Percentiles rank a stretch among this genome's conserved stretches.
Conservation (phyloP, 495 filamentous ascomycete genomes). For the Acidomyces sp. region DNA sequence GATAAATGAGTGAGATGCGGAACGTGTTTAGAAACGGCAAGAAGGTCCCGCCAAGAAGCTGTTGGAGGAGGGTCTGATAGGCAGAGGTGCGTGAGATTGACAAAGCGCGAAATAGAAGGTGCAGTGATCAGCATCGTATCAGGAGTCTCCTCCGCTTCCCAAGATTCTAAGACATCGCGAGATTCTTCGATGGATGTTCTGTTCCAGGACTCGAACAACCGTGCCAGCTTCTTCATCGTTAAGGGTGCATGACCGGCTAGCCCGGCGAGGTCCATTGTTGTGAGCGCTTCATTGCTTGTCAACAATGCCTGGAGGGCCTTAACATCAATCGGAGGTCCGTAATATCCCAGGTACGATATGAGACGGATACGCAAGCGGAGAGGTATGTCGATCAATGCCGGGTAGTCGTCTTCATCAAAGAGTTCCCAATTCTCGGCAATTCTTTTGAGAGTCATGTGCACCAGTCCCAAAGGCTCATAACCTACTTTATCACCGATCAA, state of each 20-base stretch:
- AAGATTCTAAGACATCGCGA: conserved; percentile 7
- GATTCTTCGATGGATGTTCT: not conserved
- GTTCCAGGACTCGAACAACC: conserved; percentile 1
- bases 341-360: conserved; percentile 13
- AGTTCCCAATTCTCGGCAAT: conserved; percentile 15
- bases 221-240: conserved; percentile 7
- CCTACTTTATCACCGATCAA: not conserved
- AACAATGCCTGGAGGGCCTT: conserved; percentile 5
- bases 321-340: conserved; percentile 9
- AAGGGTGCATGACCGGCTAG: conserved; percentile 14
- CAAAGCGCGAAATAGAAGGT: conserved; percentile 3
- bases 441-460: conserved; percentile 14
- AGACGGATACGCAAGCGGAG: conserved; percentile 12
- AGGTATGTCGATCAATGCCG: conserved; percentile 12
- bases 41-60: conserved; percentile 15
- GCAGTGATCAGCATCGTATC: not conserved
- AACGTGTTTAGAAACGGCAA: conserved; percentile 8
- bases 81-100: conserved; percentile 12
- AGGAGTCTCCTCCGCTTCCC: conserved; percentile 6
- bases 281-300: conserved; percentile 2
- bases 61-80: conserved; percentile 15
- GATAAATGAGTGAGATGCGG: conserved; percentile 41
- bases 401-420: conserved; percentile 16
- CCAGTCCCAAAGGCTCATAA: not conserved
- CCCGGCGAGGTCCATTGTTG: conserved; percentile 12